Conservation (phyloP, 2,329 filamentous ascomycete genomes). For the Aschersonia sp. region DNA sequence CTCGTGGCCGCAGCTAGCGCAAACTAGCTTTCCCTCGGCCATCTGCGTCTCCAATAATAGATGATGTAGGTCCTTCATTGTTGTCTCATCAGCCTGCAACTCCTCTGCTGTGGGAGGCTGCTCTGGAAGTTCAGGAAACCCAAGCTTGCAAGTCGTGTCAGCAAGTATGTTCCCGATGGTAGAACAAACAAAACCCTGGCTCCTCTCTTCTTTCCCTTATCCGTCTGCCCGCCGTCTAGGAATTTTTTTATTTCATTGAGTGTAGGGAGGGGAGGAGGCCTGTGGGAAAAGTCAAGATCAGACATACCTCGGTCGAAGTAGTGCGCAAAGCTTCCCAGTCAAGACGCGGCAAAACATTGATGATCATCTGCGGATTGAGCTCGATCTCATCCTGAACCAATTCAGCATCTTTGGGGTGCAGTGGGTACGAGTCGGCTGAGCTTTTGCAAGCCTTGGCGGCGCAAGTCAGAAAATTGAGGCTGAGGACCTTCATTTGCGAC, state of each 20-base stretch:
- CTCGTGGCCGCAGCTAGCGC: slow-evolving; percentile 82
- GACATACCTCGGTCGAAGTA: slow-evolving; percentile 60
- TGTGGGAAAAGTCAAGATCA: background rate
- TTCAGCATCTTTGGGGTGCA: slow-evolving; percentile 86
- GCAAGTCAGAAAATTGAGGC: slow-evolving; percentile 92
- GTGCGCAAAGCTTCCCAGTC: slow-evolving; percentile 74
- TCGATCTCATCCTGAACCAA: slow-evolving; percentile 78
- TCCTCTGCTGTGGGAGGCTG: slow-evolving; percentile 47
- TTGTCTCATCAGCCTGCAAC: slow-evolving; percentile 50
- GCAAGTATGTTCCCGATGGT: background rate
- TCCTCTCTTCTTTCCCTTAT: too few species aligned
- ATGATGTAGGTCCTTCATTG: slow-evolving; percentile 63
- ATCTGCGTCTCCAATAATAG: slow-evolving; percentile 83
- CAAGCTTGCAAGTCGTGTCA: slow-evolving; percentile 39
- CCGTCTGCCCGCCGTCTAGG: too few species aligned
- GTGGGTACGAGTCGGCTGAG: slow-evolving; percentile 63
- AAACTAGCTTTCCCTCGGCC: slow-evolving; percentile 75
- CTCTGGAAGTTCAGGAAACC: slow-evolving; percentile 59
- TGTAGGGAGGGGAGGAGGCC: too few species aligned
- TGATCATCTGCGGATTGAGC: slow-evolving; percentile 64
- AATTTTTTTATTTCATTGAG: too few species aligned
- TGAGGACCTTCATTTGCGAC: slow-evolving; percentile 73
- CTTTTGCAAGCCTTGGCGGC: slow-evolving; percentile 90
- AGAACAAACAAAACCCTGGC: background rate
- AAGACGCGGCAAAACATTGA: slow-evolving; percentile 72